A percentile compares a stretch with the other conserved stretches of the same genome.
These are phyloP conservation scores for Venustampulla echinocandica DNA, from an alignment of 495 filamentous ascomycete species.

Conservation along the genomic window DNA sequence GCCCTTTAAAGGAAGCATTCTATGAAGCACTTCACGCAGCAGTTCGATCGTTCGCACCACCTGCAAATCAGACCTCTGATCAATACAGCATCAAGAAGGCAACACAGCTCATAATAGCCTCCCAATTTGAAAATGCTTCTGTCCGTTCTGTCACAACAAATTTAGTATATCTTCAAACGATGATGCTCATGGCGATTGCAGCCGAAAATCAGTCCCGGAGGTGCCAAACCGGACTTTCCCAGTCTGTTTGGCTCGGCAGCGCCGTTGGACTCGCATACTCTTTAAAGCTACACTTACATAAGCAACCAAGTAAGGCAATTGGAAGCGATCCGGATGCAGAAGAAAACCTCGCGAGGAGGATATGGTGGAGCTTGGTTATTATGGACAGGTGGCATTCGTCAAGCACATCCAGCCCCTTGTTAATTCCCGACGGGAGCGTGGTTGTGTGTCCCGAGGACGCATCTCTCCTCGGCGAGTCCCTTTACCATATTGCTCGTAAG, in stretches of 20 bases:
- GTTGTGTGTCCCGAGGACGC: constrained; percentile 55
- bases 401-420: constrained; percentile 48
- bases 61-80: constrained; percentile 30
- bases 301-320: constrained; percentile 19
- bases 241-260: constrained; percentile 39
- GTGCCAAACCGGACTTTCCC: constrained; percentile 24
- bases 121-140: constrained; percentile 38
- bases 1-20: constrained; percentile 60
- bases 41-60: constrained; percentile 46
- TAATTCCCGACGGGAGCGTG: constrained; percentile 53
- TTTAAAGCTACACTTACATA: constrained; percentile 43
- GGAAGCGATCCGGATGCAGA: constrained; percentile 57
- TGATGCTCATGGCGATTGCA: constrained; percentile 53
- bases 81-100: constrained; percentile 35
- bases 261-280: constrained; percentile 52
- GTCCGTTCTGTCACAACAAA: constrained; percentile 39
- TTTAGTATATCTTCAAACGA: constrained; percentile 53
- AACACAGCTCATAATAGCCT: constrained; percentile 41
- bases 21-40: constrained; percentile 56
- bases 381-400: constrained; percentile 70
- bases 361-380: constrained; percentile 67
- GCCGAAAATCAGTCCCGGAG: constrained; percentile 37
- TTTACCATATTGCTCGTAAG: constrained; percentile 63
- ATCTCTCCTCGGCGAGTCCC: constrained; percentile 52
- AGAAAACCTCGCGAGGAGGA: constrained; percentile 58